Conservation (phyloP, 176 grass and related monocot genomes). For the Microstegium vimineum region DNA sequence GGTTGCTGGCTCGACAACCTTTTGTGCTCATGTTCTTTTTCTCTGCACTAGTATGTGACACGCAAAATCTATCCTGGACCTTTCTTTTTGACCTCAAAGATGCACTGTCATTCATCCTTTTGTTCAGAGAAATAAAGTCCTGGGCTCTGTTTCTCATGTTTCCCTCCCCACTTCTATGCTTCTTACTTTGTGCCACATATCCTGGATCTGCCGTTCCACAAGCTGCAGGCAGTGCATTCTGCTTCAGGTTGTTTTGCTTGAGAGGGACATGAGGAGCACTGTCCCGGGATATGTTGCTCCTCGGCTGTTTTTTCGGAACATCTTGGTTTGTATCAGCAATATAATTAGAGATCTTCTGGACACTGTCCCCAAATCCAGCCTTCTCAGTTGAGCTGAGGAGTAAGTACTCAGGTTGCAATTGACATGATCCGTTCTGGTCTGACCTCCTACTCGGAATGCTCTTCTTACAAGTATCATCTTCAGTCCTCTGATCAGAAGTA, state of each 20-base stretch:
- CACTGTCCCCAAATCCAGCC: background rate
- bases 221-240: constrained; percentile 39
- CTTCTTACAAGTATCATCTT: constrained; percentile 21
- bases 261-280: constrained; percentile 30
- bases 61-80: constrained; percentile 26
- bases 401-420: constrained; percentile 31
- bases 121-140: constrained; percentile 48
- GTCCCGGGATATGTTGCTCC: background rate
- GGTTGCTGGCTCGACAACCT: background rate
- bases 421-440: constrained; percentile 8
- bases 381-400: constrained; percentile 31
- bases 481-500: constrained; percentile 17
- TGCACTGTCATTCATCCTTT: constrained; percentile 28
- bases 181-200: constrained; percentile 22
- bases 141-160: constrained; percentile 6
- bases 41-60: constrained; percentile 4
- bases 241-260: constrained; percentile 67
- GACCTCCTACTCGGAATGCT: constrained; percentile 25
- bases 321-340: constrained; percentile 26
- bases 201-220: background rate
- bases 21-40: constrained; percentile 31
- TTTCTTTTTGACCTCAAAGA: constrained; percentile 46
- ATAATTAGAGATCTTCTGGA: background rate
- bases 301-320: constrained; percentile 1
- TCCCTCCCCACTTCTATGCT: constrained; percentile 22